Evolutionary conservation across 805 yeast genomes (phyloP), one percentile per base, ranked within the genome.

Genomic region (Yarrowia sp.): DNA sequence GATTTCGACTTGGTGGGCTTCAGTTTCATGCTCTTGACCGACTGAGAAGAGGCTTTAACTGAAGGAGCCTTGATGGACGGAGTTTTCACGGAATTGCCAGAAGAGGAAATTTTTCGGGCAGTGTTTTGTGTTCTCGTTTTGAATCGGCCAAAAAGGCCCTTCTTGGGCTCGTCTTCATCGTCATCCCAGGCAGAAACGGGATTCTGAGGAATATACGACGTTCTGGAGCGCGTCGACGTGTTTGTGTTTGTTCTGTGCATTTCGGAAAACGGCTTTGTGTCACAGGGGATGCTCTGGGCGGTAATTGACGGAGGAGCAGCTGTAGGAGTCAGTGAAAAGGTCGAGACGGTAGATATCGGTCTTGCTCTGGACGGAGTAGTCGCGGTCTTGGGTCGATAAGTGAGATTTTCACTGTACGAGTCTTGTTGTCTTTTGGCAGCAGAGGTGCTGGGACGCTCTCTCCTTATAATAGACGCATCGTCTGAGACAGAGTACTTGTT

Each of bases 401-500:
- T 18, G 9, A 11, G 4, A 13, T 8, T 22, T 4, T 22, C 15
- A 32, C 33, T 22, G 33, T 13, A 22, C 2, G 47, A 4, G 32
- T 28, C 33, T 22, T 38, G n/a, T 38, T 15, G 41, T 38, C 13
- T 38, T n/a, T n/a, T n/a, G n/a, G n/a, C n/a, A 28, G 18, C 17
- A 35, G 38, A 3, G 3, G 42, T 7, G 15, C 15, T 14, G 13
- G 43, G 58, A 36, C 44, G 61, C n/a, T n/a, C 15, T 13, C 61
- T n/a, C 18, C 61, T 55, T 55, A 31, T 55, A 14, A 55, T 39
- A 10, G 61, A 55, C 5, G 61, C 36, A 31, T 31, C 11, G 22
- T 55, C 61, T 41, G 61, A 55, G 61, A 55, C 61, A 55, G 36
- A 11, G 47, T 55, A 55, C 38, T 55, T 55, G 5, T 41, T 55